phyloP scores from a whole-genome alignment of 1,284 basidiomycete genomes.

The Fomitiporia mediterranea region DNA sequence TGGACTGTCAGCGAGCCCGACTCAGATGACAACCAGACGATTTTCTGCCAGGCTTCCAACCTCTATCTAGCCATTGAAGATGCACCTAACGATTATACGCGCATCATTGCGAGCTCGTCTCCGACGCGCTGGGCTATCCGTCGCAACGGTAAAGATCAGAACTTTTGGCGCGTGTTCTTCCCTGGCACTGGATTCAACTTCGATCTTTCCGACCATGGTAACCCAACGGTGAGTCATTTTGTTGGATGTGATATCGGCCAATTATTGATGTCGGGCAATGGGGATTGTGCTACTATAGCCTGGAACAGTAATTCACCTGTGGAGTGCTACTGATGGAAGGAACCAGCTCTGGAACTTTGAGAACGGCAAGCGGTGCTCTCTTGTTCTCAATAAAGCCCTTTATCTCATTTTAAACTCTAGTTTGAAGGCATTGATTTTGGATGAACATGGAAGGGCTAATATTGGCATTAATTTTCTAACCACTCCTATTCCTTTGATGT shows the following conservation, averaged over 20 bases:
- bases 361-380: neutral
- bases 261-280: neutral
- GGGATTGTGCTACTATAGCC: neutral
- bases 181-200: slow-evolving; percentile 17
- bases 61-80: slow-evolving; percentile 30
- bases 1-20: slow-evolving; percentile 31
- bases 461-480: no score
- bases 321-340: slow-evolving; percentile 9
- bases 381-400: no score
- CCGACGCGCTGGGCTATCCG: slow-evolving; percentile 15
- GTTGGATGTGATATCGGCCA: neutral
- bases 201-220: slow-evolving; percentile 14
- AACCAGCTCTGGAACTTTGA: slow-evolving; percentile 18
- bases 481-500: no score
- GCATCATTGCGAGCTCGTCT: slow-evolving; percentile 24
- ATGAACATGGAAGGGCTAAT: no score
- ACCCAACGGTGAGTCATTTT: slow-evolving; percentile 1
- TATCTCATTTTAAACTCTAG: no score
- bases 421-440: no score
- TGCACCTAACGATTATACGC: slow-evolving; percentile 22
- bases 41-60: slow-evolving; percentile 26
- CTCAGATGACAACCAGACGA: slow-evolving; percentile 29
- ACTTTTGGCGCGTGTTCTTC: slow-evolving; percentile 12
- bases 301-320: slow-evolving; percentile 14
- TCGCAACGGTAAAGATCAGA: slow-evolving; percentile 7